phyloP scores from a whole-genome alignment of 768 basidiomycete species.

The Amyloporia xantha region DNA sequence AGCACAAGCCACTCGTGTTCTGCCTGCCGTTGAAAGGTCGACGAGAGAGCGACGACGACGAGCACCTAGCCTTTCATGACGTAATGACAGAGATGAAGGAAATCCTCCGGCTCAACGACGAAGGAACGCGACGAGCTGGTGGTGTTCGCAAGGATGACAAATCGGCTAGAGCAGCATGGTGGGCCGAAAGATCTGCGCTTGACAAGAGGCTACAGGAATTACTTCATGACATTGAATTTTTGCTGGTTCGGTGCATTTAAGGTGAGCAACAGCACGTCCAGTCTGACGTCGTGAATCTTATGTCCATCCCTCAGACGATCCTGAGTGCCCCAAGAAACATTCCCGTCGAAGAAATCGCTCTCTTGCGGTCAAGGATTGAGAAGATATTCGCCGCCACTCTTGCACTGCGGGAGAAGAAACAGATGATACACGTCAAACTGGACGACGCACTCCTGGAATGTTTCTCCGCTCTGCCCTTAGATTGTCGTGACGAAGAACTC shows the following conservation, averaged over 20 bases:
- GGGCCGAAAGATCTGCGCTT: constrained; percentile 72
- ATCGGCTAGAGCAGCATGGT: constrained; percentile 72
- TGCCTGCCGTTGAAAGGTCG: constrained; percentile 84
- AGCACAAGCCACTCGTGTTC: constrained; percentile 66
- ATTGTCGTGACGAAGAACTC: constrained; percentile 86
- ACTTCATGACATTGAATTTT: constrained; percentile 81
- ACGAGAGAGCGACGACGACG: constrained; percentile 65
- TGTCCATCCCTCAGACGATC: constrained; percentile 65
- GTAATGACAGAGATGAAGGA: constrained; percentile 69
- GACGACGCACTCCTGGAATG: constrained; percentile 77
- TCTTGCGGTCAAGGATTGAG: constrained; percentile 65
- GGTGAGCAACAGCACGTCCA: constrained; percentile 49
- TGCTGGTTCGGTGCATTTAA: constrained; percentile 98
- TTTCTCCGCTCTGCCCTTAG: constrained; percentile 76
- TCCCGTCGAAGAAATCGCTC: constrained; percentile 39
- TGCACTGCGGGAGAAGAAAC: constrained; percentile 54
- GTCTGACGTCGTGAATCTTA: too few species aligned
- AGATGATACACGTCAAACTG: constrained; percentile 44
- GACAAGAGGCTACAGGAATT: constrained; percentile 71
- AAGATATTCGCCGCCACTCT: constrained; percentile 66
- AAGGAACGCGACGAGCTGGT: constrained; percentile 65
- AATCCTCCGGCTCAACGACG: constrained; percentile 76
- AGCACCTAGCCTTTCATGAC: constrained; percentile 66
- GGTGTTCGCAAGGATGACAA: constrained; percentile 62
- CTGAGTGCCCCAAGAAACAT: constrained; percentile 41